A percentile compares a stretch with the other conserved stretches of the same genome.
These are phyloP conservation scores for Colletotrichum cereale DNA, from an alignment of 2,329 filamentous ascomycete species.

Conservation along the genomic window DNA sequence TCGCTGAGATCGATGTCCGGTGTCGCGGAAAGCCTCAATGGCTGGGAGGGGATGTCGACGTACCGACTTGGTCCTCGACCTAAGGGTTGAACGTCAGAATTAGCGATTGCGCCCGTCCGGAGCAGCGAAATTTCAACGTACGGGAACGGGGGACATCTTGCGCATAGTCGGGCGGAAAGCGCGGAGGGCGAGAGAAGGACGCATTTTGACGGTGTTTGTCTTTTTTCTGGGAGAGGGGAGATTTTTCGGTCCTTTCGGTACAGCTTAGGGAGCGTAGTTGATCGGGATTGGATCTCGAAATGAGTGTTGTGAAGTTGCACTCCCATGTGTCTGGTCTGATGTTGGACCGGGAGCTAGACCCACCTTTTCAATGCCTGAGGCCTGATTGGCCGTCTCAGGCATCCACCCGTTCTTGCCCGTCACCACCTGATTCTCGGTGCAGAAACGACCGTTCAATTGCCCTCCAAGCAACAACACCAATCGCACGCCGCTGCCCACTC, in stretches of 20 bases:
- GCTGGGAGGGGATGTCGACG: constrained; percentile 51
- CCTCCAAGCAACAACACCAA: constrained; percentile 48
- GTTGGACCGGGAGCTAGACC: constrained; percentile 33
- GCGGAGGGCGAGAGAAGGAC: constrained; percentile 73
- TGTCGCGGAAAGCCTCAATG: constrained; percentile 32
- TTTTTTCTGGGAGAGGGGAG: constrained; percentile 27
- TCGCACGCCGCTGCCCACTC: constrained; percentile 54
- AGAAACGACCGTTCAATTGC: constrained; percentile 43
- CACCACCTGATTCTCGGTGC: constrained; percentile 56
- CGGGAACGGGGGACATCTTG: constrained; percentile 79
- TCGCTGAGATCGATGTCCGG: constrained; percentile 13
- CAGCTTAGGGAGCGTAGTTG: constrained; percentile 42
- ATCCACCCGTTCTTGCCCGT: constrained; percentile 42
- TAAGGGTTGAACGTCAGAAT: constrained; percentile 54
- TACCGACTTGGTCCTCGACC: constrained; percentile 78
- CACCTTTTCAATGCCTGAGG: constrained; percentile 49
- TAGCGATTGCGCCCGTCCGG: constrained; percentile 43
- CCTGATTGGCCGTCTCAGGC: constrained; percentile 43
- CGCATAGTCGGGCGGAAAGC: constrained; percentile 76
- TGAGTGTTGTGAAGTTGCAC: constrained; percentile 39
- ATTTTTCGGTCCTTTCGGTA: constrained; percentile 35
- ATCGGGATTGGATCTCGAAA: constrained; percentile 46
- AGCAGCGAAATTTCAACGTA: constrained; percentile 60
- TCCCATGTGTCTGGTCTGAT: constrained; percentile 40
- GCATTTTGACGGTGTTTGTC: constrained; percentile 67